Evolutionary conservation across 805 yeast genomes (phyloP), one percentile per base, ranked within the genome.

Genomic region (Myxozyma mucilagina): DNA sequence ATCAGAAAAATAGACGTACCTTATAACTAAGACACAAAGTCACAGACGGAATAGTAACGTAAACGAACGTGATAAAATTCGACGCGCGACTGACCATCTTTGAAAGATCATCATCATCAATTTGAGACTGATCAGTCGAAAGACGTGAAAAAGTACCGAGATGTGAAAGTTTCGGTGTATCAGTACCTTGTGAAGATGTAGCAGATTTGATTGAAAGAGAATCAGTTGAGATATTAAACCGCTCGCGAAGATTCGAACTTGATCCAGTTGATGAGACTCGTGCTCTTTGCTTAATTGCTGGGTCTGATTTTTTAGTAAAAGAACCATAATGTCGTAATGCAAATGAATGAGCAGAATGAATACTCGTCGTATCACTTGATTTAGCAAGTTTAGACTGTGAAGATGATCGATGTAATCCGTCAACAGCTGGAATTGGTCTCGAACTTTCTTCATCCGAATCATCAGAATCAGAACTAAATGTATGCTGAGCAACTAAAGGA

Each of bases 61-160:
- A 75, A 29, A 84, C 82, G 61, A 92, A 83, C 67, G 89, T 86
- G 72, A 88, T 78, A 70, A 83, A 89, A 59, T 82, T 83, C 32
- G 89, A 82, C 0, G 97, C 90, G 51, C 97, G 77, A 48, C 78
- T 75, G 4, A 90, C 75, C 97, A 93, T 90, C 64, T 83, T 81
- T 31, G 83, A 77, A 20, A 83, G 44, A 20, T 65, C 67, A 38
- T 59, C 67, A 34, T 42, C 36, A 14, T 45, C 52, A 20, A 45
- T 24, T 18, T 18, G 14, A 24, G 11, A 34, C 44, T 36, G 56
- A 10, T 45, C 50, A 10, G 24, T 14, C n/a, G 18, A 41, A 20
- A 13, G 14, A 6, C 47, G 34, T 16, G 35, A 20, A 20, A 43
- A 35, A 9, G 38, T 20, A 24, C 48, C 48, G 20, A 29, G 18